Conservation (phyloP, 805 yeast genomes). For the Kodamaea kaohsiungensis region DNA sequence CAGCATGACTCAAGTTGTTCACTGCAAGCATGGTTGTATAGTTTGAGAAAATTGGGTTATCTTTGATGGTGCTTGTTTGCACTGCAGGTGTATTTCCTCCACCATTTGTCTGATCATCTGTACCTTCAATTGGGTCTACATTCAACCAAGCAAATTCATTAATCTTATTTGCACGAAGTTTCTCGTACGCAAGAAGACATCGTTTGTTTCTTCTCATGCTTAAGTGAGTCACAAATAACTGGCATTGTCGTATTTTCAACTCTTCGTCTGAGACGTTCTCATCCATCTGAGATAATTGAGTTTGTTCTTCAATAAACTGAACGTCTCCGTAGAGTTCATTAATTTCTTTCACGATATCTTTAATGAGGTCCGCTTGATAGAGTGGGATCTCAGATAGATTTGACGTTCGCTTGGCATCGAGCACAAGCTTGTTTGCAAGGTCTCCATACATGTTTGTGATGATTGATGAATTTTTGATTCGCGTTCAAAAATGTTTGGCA, state of each 20-base stretch:
- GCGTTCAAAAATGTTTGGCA: too few species aligned
- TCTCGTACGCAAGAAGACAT: conserved; percentile 82
- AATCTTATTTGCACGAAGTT: conserved; percentile 64
- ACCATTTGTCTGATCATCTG: conserved; percentile 1
- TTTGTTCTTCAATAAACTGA: conserved; percentile 44
- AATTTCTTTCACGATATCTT: conserved; percentile 71
- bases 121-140: conserved; percentile 44
- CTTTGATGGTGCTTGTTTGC: conserved; percentile 8
- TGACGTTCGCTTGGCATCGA: conserved; percentile 80
- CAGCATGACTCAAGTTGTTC: conserved; percentile 68
- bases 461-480: neutral
- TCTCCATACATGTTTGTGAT: conserved; percentile 80
- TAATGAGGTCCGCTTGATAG: conserved; percentile 71
- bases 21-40: conserved; percentile 32
- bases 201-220: conserved; percentile 88
- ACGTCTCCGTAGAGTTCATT: conserved; percentile 59
- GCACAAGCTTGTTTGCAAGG: conserved; percentile 73
- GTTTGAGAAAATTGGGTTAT: conserved; percentile 13
- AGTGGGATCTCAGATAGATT: conserved; percentile 65
- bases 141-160: conserved; percentile 74
- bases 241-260: conserved; percentile 57
- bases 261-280: conserved; percentile 31
- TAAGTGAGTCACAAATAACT: conserved; percentile 66
- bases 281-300: conserved; percentile 20
- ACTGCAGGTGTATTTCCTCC: neutral